These are phyloP conservation scores for Lobosporangium transversale DNA, from an alignment of 192 early-diverging fungal genomes.

Conservation along the genomic window DNA sequence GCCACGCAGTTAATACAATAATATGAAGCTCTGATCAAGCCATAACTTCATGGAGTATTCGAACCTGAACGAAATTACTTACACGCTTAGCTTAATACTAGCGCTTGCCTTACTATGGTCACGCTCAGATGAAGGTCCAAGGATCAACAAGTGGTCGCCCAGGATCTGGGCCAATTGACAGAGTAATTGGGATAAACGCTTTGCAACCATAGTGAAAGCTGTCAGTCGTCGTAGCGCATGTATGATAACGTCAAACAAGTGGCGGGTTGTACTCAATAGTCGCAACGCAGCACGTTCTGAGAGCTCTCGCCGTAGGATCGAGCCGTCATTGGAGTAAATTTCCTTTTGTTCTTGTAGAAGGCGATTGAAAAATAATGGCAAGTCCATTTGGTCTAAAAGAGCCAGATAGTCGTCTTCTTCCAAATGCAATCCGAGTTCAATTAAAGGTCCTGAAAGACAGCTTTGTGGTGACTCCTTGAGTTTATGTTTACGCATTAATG, in stretches of 20 bases:
- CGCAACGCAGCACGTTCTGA: constrained; percentile 28
- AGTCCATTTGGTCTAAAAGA: constrained; percentile 55
- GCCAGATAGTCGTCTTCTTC: constrained; percentile 57
- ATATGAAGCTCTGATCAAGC: neutral
- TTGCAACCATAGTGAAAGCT: constrained; percentile 18
- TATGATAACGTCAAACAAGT: constrained; percentile 24
- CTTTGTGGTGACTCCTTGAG: neutral
- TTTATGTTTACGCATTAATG: neutral
- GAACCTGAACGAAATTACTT: too few relatives aligned
- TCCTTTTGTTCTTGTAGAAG: constrained; percentile 38
- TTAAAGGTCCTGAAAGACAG: neutral
- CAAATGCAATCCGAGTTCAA: constrained; percentile 11
- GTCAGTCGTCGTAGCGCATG: constrained; percentile 18
- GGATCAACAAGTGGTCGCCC: constrained; percentile 37
- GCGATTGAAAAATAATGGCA: constrained; percentile 42
- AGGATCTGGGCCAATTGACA: constrained; percentile 52
- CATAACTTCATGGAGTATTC: neutral
- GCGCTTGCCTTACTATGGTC: too few relatives aligned
- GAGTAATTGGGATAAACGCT: constrained; percentile 49
- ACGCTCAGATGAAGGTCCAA: too few relatives aligned
- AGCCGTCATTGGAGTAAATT: constrained; percentile 23
- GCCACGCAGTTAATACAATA: neutral
- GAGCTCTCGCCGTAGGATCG: constrained; percentile 24
- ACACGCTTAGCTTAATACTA: constrained; percentile 7
- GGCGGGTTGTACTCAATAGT: constrained; percentile 24